Evolutionary conservation across 495 filamentous ascomycete genomes (phyloP).

Genomic region (Penicillium atrosanguineum): DNA sequence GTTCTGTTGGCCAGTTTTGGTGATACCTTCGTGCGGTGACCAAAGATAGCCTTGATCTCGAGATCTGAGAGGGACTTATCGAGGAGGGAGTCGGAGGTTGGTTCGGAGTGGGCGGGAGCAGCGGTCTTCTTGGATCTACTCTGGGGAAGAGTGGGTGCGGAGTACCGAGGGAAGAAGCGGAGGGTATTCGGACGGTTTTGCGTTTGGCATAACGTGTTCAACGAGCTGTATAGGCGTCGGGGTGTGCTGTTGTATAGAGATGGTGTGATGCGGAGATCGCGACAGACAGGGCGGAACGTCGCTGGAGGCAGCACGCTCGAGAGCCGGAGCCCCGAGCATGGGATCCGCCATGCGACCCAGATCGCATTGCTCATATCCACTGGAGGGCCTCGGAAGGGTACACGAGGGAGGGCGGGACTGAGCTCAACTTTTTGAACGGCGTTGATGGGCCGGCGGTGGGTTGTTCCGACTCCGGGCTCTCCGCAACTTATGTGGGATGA

Average conservation of each 20-base stretch:
- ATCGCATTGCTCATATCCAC: slow-evolving; percentile 46
- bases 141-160: neutral
- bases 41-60: slow-evolving; percentile 65
- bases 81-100: slow-evolving; percentile 8
- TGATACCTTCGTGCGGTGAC: slow-evolving; percentile 39
- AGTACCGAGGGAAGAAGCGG: neutral
- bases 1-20: slow-evolving; percentile 59
- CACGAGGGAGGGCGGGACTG: slow-evolving; percentile 13
- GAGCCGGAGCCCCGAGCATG: slow-evolving; percentile 41
- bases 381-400: slow-evolving; percentile 13
- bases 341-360: slow-evolving; percentile 44
- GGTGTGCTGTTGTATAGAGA: slow-evolving; percentile 16
- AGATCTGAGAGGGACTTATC: slow-evolving; percentile 41
- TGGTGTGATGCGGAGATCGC: slow-evolving; percentile 23
- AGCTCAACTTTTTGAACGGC: neutral
- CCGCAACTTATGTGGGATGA: neutral
- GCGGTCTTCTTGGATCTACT: slow-evolving; percentile 27
- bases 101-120: slow-evolving; percentile 8
- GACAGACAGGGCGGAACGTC: slow-evolving; percentile 13
- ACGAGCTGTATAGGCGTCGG: slow-evolving; percentile 15
- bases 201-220: slow-evolving; percentile 1
- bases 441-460: neutral
- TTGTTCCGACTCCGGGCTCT: neutral
- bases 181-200: neutral
- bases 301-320: slow-evolving; percentile 24